Percentiles rank a stretch among this genome's conserved stretches.
These are phyloP conservation scores for Candida montana DNA, from an alignment of 805 yeast genomes.

Conservation along the genomic window DNA sequence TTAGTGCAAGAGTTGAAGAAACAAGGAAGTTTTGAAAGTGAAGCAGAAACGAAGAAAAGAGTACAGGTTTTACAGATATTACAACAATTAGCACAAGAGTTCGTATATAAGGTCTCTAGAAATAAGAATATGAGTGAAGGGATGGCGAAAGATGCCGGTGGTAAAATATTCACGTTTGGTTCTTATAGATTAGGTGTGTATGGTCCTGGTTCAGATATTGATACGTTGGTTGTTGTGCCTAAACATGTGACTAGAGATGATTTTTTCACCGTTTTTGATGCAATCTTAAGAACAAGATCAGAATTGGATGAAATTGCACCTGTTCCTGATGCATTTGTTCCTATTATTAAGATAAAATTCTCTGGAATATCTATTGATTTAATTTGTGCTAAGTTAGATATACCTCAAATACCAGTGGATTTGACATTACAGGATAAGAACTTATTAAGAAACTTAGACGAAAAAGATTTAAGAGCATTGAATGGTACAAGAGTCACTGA, in stretches of 20 bases:
- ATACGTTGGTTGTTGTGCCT: conserved; percentile 93
- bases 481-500: conserved; percentile 98
- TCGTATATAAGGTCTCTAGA: conserved; percentile 76
- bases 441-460: conserved; percentile 80
- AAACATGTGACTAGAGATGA: conserved; percentile 90
- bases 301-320: conserved; percentile 89
- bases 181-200: conserved; percentile 93
- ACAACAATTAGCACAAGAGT: conserved; percentile 72
- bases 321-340: conserved; percentile 98
- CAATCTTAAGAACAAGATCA: conserved; percentile 60
- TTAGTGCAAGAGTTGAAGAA: conserved; percentile 73
- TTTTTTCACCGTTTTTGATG: conserved; percentile 77
- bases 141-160: conserved; percentile 96
- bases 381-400: conserved; percentile 74
- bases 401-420: conserved; percentile 75
- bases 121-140: conserved; percentile 93
- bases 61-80: conserved; percentile 64
- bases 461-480: conserved; percentile 79
- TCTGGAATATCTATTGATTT: conserved; percentile 91
- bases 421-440: conserved; percentile 81
- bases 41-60: conserved; percentile 75
- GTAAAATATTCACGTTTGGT: conserved; percentile 94
- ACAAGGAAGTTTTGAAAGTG: conserved; percentile 87
- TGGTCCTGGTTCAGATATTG: conserved; percentile 98
- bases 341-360: conserved; percentile 85